phyloP scores from a whole-genome alignment of 495 filamentous ascomycete genomes.

The Lepidopterella palustris region DNA sequence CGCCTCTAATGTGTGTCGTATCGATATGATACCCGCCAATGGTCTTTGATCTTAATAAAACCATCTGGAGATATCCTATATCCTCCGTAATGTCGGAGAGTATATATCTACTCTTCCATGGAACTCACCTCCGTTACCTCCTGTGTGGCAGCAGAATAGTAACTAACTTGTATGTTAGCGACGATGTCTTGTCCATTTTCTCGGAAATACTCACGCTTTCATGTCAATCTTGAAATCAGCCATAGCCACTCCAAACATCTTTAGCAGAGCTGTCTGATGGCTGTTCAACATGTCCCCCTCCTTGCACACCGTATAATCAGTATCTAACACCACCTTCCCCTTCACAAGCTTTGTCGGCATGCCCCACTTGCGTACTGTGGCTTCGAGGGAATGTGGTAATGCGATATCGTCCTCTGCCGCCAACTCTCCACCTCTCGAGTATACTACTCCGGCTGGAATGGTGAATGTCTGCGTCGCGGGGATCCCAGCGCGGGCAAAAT shows the following conservation, averaged over 20 bases:
- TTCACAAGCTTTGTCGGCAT: slow-evolving; percentile 81
- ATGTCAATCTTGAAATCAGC: slow-evolving; percentile 80
- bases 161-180: slow-evolving; percentile 31
- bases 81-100: too few species aligned
- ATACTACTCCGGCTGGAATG: slow-evolving; percentile 71
- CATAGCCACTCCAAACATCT: slow-evolving; percentile 83
- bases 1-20: neutral
- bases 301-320: slow-evolving; percentile 66
- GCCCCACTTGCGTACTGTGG: slow-evolving; percentile 74
- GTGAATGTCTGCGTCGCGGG: slow-evolving; percentile 64
- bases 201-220: slow-evolving; percentile 48
- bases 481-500: slow-evolving; percentile 86
- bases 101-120: slow-evolving; percentile 39
- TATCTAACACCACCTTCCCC: slow-evolving; percentile 79
- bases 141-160: slow-evolving; percentile 56
- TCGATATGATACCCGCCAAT: neutral
- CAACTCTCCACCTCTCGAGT: slow-evolving; percentile 69
- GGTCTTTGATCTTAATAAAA: neutral
- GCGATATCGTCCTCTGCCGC: slow-evolving; percentile 75
- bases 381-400: slow-evolving; percentile 79
- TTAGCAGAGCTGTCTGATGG: slow-evolving; percentile 83
- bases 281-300: slow-evolving; percentile 78
- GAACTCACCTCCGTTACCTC: slow-evolving; percentile 52
- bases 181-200: neutral
- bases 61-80: neutral